Percentiles rank a stretch among this genome's conserved stretches.
Evolutionary conservation across 129 eudicot genomes (phyloP).

Genomic region (Cynara cardunculus): DNA sequence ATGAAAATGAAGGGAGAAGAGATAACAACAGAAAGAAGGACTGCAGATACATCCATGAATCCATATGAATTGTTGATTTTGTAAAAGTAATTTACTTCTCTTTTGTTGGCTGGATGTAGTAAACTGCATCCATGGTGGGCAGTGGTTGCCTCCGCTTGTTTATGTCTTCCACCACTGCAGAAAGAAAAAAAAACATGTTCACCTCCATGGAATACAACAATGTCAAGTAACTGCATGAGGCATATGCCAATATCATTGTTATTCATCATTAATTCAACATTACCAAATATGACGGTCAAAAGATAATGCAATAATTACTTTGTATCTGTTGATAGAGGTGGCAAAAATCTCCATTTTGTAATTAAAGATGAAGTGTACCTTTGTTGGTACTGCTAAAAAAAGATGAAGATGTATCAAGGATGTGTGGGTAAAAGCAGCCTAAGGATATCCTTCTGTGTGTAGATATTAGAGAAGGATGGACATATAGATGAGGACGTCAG

Average conservation of each 20-base stretch:
- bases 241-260: conserved; percentile 8
- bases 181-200: conserved; percentile 3
- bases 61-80: neutral
- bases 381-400: neutral
- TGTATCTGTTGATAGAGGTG: neutral
- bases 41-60: neutral
- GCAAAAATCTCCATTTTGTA: neutral
- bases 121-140: conserved; percentile 91
- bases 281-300: conserved; percentile 3
- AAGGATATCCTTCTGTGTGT: neutral
- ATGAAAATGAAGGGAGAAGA: neutral
- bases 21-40: neutral
- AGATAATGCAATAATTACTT: neutral
- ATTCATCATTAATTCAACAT: neutral
- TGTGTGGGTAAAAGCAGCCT: neutral
- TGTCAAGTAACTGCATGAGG: neutral
- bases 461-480: neutral
- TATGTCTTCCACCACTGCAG: conserved; percentile 95
- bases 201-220: neutral
- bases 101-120: conserved; percentile 89
- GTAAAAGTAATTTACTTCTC: conserved; percentile 54
- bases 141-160: conserved; percentile 85
- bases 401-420: neutral
- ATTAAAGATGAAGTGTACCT: neutral
- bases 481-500: neutral